These are phyloP conservation scores for Fusarium sp. DNA, from an alignment of 2,329 filamentous ascomycete species.

Conservation along the genomic window DNA sequence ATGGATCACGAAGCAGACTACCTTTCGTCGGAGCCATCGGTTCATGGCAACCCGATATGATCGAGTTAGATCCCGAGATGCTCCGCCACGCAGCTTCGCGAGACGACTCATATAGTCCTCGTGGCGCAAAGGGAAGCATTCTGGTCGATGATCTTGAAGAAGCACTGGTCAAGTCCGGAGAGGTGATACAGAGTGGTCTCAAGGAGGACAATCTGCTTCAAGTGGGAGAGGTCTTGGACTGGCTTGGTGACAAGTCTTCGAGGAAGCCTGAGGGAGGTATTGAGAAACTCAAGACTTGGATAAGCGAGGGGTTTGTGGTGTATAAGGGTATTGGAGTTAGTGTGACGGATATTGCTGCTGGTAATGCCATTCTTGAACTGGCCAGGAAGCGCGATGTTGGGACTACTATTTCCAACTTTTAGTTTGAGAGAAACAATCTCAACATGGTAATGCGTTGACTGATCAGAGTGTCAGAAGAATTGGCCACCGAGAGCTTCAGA, in stretches of 20 bases:
- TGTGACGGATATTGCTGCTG: constrained; percentile 50
- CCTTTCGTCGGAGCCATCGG: constrained; percentile 62
- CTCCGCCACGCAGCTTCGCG: constrained; percentile 48
- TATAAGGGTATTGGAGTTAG: constrained; percentile 46
- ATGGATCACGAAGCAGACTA: background rate
- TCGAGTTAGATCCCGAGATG: constrained; percentile 73
- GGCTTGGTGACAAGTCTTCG: background rate
- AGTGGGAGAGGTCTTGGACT: constrained; percentile 59
- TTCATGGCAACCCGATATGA: constrained; percentile 70
- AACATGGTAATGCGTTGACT: background rate
- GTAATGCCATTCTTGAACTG: constrained; percentile 45
- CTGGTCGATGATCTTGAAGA: constrained; percentile 68
- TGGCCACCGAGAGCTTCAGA: too few relatives aligned
- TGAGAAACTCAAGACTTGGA: constrained; percentile 13
- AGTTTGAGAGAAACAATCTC: background rate
- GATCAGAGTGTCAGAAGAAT: background rate
- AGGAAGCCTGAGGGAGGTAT: background rate
- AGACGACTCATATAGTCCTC: constrained; percentile 5
- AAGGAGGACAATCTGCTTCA: constrained; percentile 69
- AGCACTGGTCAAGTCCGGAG: constrained; percentile 72
- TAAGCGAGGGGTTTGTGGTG: constrained; percentile 44
- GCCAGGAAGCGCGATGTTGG: constrained; percentile 35
- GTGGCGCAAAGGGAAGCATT: constrained; percentile 39
- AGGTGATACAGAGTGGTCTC: constrained; percentile 72
- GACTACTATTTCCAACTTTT: constrained; percentile 20